Evolutionary conservation across 768 basidiomycete genomes (phyloP), one percentile per base, ranked within the genome.

Genomic region (Auriscalpium microsporum): DNA sequence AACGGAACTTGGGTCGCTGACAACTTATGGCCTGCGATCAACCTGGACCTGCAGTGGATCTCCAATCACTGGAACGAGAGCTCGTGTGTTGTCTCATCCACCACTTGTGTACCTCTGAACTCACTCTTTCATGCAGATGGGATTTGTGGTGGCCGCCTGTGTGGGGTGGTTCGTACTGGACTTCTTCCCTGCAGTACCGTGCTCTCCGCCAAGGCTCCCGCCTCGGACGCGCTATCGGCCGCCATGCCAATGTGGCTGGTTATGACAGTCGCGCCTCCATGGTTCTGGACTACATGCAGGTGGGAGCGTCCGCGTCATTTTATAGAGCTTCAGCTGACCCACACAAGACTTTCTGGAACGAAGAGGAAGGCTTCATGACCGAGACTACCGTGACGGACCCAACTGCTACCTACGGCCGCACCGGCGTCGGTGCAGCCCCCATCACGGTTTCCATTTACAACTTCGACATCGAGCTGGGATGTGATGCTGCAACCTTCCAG

Each of bases 361-460:
- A 55, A 21, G 50, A 51, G 19, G 13, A 51, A 16, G 50, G 35
- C 34, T 51, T 51, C 50, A 51, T 51, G 50, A 51, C 34, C 45
- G 51, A 53, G 4, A 48, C 49, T 50, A 62, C 60, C 48, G 52
- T 65, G 38, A 64, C 64, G 45, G 35, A 68, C 40, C 40, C 40
- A 3, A 42, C 40, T 34, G 67, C 67, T 55, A 59, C 60, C 28
- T 63, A 60, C 45, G 58, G 58, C 33, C 62, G 70, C 0, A 52
- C 58, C 36, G 67, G 68, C 1, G 57, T 64, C 1, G 70, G 69
- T 44, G 58, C 63, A 7, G 70, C 66, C 55, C 64, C 65, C 37
- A 45, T 71, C 54, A 63, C 69, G n/a, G 63, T 68, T 17, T 63
- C 61, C 11, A 63, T 65, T 55, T 66, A 68, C 56, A 67, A 62